Evolutionary conservation across 2,329 filamentous ascomycete species (phyloP).

Genomic region (Ophiobolus disseminans): DNA sequence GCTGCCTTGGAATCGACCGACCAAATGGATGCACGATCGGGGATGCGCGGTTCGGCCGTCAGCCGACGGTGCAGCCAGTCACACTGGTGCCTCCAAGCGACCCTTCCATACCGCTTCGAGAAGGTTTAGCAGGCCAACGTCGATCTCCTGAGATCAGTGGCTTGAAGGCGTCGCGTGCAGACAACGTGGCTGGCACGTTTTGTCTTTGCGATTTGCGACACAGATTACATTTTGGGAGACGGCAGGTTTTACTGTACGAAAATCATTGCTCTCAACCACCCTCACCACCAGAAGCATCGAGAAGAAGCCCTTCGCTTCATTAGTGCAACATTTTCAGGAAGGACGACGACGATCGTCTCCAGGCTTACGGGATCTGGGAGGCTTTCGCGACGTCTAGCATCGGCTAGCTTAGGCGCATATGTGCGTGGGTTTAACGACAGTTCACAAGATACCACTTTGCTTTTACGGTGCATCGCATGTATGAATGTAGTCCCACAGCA

Average conservation of each 20-base stretch:
- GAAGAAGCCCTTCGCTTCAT: constrained; percentile 10
- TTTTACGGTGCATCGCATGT: constrained; percentile 4
- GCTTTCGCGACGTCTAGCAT: constrained; percentile 3
- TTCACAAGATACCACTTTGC: constrained; percentile 8
- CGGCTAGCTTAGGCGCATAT: neutral
- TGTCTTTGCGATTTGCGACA: constrained; percentile 19
- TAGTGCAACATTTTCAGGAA: neutral
- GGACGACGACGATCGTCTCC: neutral
- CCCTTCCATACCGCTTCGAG: constrained; percentile 36
- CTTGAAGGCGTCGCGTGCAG: constrained; percentile 39
- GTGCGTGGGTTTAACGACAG: neutral
- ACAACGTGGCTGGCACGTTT: constrained; percentile 45
- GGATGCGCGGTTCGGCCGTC: constrained; percentile 14
- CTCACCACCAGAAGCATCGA: constrained; percentile 1
- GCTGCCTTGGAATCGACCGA: constrained; percentile 9
- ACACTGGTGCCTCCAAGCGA: constrained; percentile 23
- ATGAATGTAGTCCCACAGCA: neutral
- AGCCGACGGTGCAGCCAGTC: constrained; percentile 19
- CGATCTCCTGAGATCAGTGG: constrained; percentile 46
- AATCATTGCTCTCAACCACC: constrained; percentile 1
- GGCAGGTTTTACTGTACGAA: constrained; percentile 13
- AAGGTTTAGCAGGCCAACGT: constrained; percentile 28
- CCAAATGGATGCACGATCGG: constrained; percentile 16
- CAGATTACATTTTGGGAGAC: constrained; percentile 21
- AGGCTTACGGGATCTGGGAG: constrained; percentile 10